A percentile compares a stretch with the other conserved stretches of the same genome.
Conservation (phyloP, 1,284 basidiomycete species). For the Sporisorium scitamineum region DNA sequence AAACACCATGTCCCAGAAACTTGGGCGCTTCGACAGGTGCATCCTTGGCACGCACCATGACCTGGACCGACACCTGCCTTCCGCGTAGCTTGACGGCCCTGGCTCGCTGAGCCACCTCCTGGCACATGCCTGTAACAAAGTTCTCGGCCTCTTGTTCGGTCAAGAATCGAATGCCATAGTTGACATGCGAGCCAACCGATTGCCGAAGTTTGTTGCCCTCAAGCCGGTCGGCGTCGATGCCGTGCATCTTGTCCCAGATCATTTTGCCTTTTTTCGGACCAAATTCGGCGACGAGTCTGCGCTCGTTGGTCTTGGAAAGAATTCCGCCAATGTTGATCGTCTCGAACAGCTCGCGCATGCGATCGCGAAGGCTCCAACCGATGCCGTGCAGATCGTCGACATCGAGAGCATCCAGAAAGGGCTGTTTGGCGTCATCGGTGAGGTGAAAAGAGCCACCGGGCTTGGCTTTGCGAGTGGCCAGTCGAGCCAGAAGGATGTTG, state of each 20-base stretch:
- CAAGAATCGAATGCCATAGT: conserved; percentile 92
- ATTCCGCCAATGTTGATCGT: conserved; percentile 78
- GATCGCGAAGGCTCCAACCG: conserved; percentile 73
- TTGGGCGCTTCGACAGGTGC: conserved; percentile 94
- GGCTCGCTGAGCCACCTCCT: conserved; percentile 52
- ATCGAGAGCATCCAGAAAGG: conserved; percentile 79
- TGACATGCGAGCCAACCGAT: conserved; percentile 50
- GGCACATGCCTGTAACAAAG: conserved; percentile 60
- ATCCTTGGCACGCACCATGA: conserved; percentile 86
- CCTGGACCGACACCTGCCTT: conserved; percentile 77
- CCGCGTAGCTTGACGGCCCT: conserved; percentile 80
- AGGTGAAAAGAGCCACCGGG: conserved; percentile 87
- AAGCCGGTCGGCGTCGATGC: conserved; percentile 82
- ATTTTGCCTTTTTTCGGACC: conserved; percentile 86
- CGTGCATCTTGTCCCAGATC: conserved; percentile 84
- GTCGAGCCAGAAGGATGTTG: conserved; percentile 90
- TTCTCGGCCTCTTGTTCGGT: conserved; percentile 80
- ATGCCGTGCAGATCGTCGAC: conserved; percentile 90
- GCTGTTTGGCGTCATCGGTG: conserved; percentile 72
- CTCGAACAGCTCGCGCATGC: conserved; percentile 78
- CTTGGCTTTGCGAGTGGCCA: conserved; percentile 91
- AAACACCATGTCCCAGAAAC: conserved; percentile 93
- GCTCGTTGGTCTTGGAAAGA: conserved; percentile 27
- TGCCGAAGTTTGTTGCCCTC: conserved; percentile 72
- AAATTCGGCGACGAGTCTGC: conserved; percentile 73